Base-by-base conservation (phyloP, 2,329 filamentous ascomycete species). In the Leptoxyphium fumago region DNA sequence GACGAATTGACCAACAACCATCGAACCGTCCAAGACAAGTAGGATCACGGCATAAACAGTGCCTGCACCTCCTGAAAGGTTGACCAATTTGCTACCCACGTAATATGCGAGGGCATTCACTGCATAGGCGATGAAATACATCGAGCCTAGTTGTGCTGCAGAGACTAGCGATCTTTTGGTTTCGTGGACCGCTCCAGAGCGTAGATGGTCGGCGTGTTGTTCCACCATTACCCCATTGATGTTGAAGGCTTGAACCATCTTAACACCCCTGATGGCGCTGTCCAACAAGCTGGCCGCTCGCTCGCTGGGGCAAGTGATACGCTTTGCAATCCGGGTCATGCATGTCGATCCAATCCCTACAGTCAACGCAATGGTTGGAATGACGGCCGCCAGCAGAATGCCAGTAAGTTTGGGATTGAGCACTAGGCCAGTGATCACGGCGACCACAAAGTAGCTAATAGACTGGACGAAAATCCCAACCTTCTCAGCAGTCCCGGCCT, bases 1-100 rank as follows among this genome's bases (percentile, higher is more conserved):
- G 0, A 76, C 77, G 41, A 80, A 74, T 43, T 72, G 71, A 28
- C 77, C 75, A 18, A 82, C 66, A 29, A 81, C 70, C 41, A 82
- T 73, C 8, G 75, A 77, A 21, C 75, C 75, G 49, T 81, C 77
- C 1, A 80, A 67, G 10, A 80, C 73, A 28, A 81, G 63, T 43
- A 80, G 77, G 10, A 80, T 75, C 28, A 80, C 77, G 0, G 76
- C 78, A 50, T 80, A 80, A 13, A 77, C 66, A 1, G 70, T 73
- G 29, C 71, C 71, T 21, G 70, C 71, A 7, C 58, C 53, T 14
- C 38, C 38, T 14, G 14, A 18, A 17, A 18, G 14, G n/a, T 56
- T 50, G 8, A 55, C 52, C 45, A 59, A 46, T 5, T 51, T 47
- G 39, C 60, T 61, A 9, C 67, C 67, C 17, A 68, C 60, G 56